phyloP scores from a whole-genome alignment of 176 grass and related monocot species.

The Raddia guianensis region DNA sequence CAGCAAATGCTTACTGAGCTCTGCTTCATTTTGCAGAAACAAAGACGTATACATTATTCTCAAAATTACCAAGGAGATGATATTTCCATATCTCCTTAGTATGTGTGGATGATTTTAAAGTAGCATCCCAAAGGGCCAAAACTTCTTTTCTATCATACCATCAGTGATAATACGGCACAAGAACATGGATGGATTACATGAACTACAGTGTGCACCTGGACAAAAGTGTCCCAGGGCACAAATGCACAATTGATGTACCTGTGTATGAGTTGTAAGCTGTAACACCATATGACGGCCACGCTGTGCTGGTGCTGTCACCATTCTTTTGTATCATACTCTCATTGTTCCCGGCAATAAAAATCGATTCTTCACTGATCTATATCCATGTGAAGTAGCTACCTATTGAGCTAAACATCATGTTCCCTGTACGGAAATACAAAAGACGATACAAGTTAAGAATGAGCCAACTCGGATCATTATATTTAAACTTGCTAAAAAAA shows the following conservation, averaged over 20 bases:
- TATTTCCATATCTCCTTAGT: slow-evolving; percentile 41
- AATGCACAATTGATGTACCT: slow-evolving; percentile 30
- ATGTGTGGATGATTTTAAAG: slow-evolving; percentile 52
- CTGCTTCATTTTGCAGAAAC: slow-evolving; percentile 39
- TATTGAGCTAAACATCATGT: neutral
- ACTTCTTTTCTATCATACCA: neutral
- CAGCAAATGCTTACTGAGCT: neutral
- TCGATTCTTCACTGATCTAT: slow-evolving; percentile 12
- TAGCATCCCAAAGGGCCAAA: slow-evolving; percentile 28
- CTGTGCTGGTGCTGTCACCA: slow-evolving; percentile 6
- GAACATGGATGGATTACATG: neutral
- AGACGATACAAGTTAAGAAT: neutral
- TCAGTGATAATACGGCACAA: slow-evolving; percentile 5
- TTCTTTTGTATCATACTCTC: slow-evolving; percentile 14
- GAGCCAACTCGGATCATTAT: neutral
- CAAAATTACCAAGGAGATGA: slow-evolving; percentile 19
- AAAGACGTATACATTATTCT: slow-evolving; percentile 13
- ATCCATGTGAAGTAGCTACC: neutral
- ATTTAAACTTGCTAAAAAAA: neutral
- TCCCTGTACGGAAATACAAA: neutral
- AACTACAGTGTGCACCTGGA: slow-evolving; percentile 18
- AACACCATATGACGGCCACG: slow-evolving; percentile 27
- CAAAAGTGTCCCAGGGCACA: slow-evolving; percentile 36
- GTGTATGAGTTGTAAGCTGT: slow-evolving; percentile 22
- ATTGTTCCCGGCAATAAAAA: slow-evolving; percentile 11